Evolutionary conservation across 345 rosid species (phyloP).

Genomic region (Corymbia maculata): DNA sequence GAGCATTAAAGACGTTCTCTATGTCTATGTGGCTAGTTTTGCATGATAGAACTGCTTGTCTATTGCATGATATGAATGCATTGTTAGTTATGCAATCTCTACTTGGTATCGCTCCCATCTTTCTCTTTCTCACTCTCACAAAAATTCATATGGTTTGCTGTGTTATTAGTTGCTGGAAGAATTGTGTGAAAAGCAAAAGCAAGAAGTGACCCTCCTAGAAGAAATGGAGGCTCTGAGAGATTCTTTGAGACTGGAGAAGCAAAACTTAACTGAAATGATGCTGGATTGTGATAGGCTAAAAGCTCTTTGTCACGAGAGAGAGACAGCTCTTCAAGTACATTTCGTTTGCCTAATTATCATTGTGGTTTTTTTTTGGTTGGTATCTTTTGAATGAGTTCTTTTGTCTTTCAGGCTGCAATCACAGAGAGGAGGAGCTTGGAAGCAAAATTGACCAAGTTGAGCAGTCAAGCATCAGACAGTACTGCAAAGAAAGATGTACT

Average conservation of each 20-base stretch:
- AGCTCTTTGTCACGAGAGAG: slow-evolving; percentile 59
- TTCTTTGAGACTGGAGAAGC: slow-evolving; percentile 55
- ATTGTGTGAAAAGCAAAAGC: slow-evolving; percentile 51
- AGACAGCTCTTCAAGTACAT: slow-evolving; percentile 48
- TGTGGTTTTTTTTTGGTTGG: background rate
- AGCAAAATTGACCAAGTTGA: slow-evolving; percentile 36
- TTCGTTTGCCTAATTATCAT: background rate
- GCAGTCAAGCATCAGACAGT: slow-evolving; percentile 26
- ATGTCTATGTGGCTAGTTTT: background rate
- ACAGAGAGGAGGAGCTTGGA: slow-evolving; percentile 56
- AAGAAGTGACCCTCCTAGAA: slow-evolving; percentile 54
- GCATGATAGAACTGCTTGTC: background rate
- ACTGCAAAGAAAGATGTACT: slow-evolving; percentile 26
- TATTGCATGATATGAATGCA: background rate
- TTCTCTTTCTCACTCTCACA: background rate
- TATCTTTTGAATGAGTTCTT: background rate
- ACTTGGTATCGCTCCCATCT: background rate
- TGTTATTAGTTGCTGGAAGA: slow-evolving; percentile 58
- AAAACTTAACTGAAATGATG: slow-evolving; percentile 37
- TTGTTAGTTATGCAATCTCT: background rate
- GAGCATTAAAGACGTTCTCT: background rate
- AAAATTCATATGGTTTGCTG: background rate
- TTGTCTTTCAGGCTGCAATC: slow-evolving; percentile 38
- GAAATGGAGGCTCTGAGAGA: slow-evolving; percentile 54
- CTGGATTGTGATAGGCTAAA: slow-evolving; percentile 47